Evolutionary conservation across 2,329 filamentous ascomycete genomes (phyloP), one percentile per base, ranked within the genome.

Genomic region (Allantophomopsis cytisporea): DNA sequence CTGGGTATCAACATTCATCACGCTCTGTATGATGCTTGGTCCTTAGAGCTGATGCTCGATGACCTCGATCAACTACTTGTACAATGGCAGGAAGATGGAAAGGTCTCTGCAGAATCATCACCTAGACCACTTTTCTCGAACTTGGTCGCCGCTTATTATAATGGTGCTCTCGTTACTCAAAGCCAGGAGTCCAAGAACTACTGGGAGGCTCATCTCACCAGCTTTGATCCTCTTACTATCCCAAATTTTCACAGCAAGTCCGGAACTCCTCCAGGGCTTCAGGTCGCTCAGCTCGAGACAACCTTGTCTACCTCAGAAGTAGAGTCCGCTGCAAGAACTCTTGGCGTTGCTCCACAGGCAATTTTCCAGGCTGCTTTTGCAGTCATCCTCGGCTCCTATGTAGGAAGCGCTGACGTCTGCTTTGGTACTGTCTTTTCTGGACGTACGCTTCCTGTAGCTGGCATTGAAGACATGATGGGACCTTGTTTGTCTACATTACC

Each of bases 11-110:
- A 80, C 11, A 63, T 93, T 0, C 87, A 94, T 53, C 88, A 95
- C 58, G 77, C 84, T 1, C 56, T 93, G 1, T 95, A 94, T 52
- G 88, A 95, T 56, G 88, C 87, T n/a, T 95, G 88, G 88, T 88
- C 86, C 0, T 70, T 87, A 52, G 82, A 94, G 38, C 63, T 89
- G 21, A 58, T 93, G 0, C 53, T 84, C 12, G 61, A 69, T 18
- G 85, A 94, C 54, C 60, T 94, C 4, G 64, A 70, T 4, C 51
- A 50, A 0, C 47, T 81, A 7, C 38, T 58, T 7, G 12, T 17
- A n/a, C 37, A 32, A 7, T 28, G 23, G 23, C 23, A 28, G 11
- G 23, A 28, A 28, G 23, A 8, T 6, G 5, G 23, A 10, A 12
- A 28, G 10, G 7, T 28, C 11, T 5, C 23, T 28, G 28, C 41